A percentile compares a stretch with the other conserved stretches of the same genome.
Evolutionary conservation across 2,329 filamentous ascomycete species (phyloP).

Genomic region (Torrubiellomyces zombiae): DNA sequence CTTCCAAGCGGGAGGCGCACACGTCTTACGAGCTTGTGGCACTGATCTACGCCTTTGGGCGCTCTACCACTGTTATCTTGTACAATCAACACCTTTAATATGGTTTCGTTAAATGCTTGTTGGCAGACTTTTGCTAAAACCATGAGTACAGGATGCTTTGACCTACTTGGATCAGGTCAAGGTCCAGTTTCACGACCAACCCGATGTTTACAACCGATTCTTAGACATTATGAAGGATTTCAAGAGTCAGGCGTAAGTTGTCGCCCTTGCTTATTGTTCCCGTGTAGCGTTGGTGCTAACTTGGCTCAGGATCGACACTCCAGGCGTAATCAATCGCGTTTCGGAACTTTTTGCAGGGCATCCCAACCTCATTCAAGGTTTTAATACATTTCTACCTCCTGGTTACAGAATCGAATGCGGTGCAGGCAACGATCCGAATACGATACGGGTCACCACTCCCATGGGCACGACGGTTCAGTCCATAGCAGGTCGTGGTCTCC

Average conservation of each 20-base stretch:
- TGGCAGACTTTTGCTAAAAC: too few species aligned
- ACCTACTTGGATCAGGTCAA: constrained; percentile 98
- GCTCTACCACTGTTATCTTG: constrained; percentile 9
- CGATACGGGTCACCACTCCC: constrained; percentile 89
- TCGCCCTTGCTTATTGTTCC: constrained; percentile 32
- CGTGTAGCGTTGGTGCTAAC: constrained; percentile 43
- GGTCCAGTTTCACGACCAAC: constrained; percentile 90
- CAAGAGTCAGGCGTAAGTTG: constrained; percentile 78
- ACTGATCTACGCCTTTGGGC: constrained; percentile 7
- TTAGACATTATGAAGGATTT: constrained; percentile 99
- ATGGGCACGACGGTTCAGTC: constrained; percentile 94
- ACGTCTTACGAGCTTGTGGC: constrained; percentile 7
- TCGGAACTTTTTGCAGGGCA: constrained; percentile 93
- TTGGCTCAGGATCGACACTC: constrained; percentile 65
- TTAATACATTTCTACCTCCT: constrained; percentile 92
- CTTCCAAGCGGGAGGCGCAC: constrained; percentile 9
- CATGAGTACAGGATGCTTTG: constrained; percentile 51
- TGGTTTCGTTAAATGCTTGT: constrained; percentile 1
- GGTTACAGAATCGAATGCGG: constrained; percentile 96
- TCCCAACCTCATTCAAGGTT: constrained; percentile 88
- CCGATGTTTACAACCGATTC: constrained; percentile 93
- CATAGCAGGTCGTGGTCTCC: constrained; percentile 42
- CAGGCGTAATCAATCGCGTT: constrained; percentile 90
- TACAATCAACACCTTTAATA: constrained; percentile 6
- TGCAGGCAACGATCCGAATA: constrained; percentile 82